A percentile compares a stretch with the other conserved stretches of the same genome.
Evolutionary conservation across 2,329 filamentous ascomycete genomes (phyloP).

Genomic region (Monascus ruber): DNA sequence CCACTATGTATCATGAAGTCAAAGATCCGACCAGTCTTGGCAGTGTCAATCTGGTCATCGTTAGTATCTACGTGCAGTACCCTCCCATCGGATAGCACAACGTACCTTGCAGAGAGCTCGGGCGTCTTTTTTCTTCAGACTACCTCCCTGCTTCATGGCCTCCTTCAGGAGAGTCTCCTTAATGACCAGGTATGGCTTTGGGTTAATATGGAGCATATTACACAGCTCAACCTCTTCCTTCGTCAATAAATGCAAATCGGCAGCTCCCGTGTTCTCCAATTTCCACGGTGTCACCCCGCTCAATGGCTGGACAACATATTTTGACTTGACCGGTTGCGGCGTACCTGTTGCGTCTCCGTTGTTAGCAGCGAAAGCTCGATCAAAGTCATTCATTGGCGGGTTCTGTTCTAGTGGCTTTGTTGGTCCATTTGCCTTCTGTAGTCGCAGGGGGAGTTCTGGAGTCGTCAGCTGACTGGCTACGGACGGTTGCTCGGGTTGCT

Average conservation of each 20-base stretch:
- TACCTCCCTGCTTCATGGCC: slow-evolving; percentile 76
- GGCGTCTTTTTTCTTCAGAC: slow-evolving; percentile 86
- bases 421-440: slow-evolving; percentile 30
- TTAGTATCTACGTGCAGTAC: slow-evolving; percentile 3
- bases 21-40: slow-evolving; percentile 76
- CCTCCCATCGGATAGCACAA: neutral
- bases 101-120: slow-evolving; percentile 63
- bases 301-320: slow-evolving; percentile 41
- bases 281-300: slow-evolving; percentile 42
- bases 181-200: slow-evolving; percentile 89
- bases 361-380: slow-evolving; percentile 40
- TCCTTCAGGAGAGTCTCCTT: slow-evolving; percentile 90
- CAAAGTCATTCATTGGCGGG: slow-evolving; percentile 39
- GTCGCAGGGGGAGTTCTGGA: slow-evolving; percentile 61
- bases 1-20: slow-evolving; percentile 91
- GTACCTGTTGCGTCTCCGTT: slow-evolving; percentile 32
- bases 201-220: slow-evolving; percentile 69
- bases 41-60: slow-evolving; percentile 56
- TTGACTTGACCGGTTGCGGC: slow-evolving; percentile 33
- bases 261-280: slow-evolving; percentile 61
- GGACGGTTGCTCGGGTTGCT: slow-evolving; percentile 59
- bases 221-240: slow-evolving; percentile 79
- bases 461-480: slow-evolving; percentile 67
- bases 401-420: slow-evolving; percentile 22
- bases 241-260: slow-evolving; percentile 73